Base-by-base conservation (phyloP, 257 asterid genomes). In the Capsicum chinense region DNA sequence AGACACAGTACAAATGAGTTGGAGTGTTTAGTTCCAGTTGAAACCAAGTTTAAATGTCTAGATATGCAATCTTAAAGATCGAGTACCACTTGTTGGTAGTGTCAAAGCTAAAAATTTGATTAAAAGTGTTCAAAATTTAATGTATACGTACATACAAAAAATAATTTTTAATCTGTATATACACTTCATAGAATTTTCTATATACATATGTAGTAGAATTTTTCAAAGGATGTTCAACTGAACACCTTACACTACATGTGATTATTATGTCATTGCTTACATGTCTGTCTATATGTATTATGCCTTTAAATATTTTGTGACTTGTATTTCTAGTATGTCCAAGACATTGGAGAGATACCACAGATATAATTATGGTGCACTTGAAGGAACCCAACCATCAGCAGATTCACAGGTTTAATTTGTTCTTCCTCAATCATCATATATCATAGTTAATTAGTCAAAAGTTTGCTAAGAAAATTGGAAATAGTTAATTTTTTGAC, bases 311-410 rank as follows among this genome's bases (percentile, higher is more conserved):
- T 26, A 39, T 39, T 26, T 39, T 39, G 44, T 33, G n/a, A 64
- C 62, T 33, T 79, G 44, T 71, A 57, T 59, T 50, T 54, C 10
- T 78, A 93, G 97, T 57, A 89, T 92, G 88, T 19, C 87, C 76
- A 86, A 86, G 85, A 83, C 88, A 63, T 39, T 93, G 89, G 95
- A 93, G 84, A 92, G 85, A 90, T 92, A 93, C 84, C 95, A 90
- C 52, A 88, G 85, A 85, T 85, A 90, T 85, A 87, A 87, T 81
- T 90, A 89, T 87, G 87, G 82, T 59, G 87, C 85, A 57, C 86
- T 84, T 17, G 93, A 87, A 83, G 83, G 86, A 73, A 81, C 80
- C 85, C 91, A 89, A 83, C 67, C 90, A 73, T 83, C 86, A 84
- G 50, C 33, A 12, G 84, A 89, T 87, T 81, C 89, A 59, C 90